phyloP scores from a whole-genome alignment of 1,284 basidiomycete species.

The Retiboletus fuscus region DNA sequence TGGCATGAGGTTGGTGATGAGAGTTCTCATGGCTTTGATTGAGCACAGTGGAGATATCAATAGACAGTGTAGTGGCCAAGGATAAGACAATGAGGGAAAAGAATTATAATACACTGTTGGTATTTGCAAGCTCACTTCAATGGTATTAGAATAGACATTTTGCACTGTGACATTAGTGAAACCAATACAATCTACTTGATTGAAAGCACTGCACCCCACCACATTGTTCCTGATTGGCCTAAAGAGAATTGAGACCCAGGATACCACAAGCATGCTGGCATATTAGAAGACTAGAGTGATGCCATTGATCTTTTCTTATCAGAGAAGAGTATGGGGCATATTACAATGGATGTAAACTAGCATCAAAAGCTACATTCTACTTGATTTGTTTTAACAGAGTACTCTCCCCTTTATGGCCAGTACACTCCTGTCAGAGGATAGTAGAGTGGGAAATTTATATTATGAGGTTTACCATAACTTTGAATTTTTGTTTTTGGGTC shows the following conservation, averaged over 20 bases:
- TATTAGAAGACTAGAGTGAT: conserved; percentile 5
- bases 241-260: not conserved
- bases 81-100: no score
- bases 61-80: no score
- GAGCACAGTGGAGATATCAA: no score
- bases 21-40: no score
- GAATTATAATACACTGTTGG: no score
- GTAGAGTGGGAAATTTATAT: not conserved
- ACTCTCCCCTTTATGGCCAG: not conserved
- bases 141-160: not conserved
- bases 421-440: not conserved
- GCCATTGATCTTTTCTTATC: not conserved
- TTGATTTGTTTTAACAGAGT: not conserved
- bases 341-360: not conserved
- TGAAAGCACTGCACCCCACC: not conserved
- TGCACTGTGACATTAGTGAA: conserved; percentile 1
- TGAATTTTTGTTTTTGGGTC: not conserved
- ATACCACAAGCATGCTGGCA: not conserved
- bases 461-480: not conserved
- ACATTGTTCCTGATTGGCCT: not conserved
- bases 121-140: not conserved
- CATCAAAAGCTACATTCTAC: no score
- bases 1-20: no score
- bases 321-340: no score
- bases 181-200: not conserved